Percentiles rank a stretch among this genome's conserved stretches.
phyloP scores from a whole-genome alignment of 164 flowering plant genomes.

The Houttuynia cordata region DNA sequence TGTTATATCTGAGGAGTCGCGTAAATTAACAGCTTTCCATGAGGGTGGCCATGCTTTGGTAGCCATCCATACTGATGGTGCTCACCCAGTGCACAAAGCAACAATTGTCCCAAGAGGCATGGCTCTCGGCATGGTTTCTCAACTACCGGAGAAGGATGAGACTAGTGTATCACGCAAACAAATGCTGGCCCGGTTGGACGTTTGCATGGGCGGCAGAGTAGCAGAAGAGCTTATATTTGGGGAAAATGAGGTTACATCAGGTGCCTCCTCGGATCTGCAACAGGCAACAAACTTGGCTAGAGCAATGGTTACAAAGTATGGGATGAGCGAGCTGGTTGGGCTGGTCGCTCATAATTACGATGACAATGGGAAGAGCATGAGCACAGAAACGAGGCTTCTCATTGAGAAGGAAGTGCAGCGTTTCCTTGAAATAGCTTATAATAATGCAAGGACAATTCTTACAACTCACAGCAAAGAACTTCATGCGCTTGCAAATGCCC shows the following conservation, averaged over 20 bases:
- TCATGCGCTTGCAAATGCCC: slow-evolving; percentile 81
- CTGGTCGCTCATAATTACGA: slow-evolving; percentile 70
- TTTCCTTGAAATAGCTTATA: slow-evolving; percentile 63
- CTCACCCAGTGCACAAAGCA: slow-evolving; percentile 88
- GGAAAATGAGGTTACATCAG: slow-evolving; percentile 76
- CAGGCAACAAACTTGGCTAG: slow-evolving; percentile 73
- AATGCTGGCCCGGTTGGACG: slow-evolving; percentile 92
- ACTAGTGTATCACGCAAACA: slow-evolving; percentile 74
- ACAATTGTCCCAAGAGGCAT: slow-evolving; percentile 88
- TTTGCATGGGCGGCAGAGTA: slow-evolving; percentile 94
- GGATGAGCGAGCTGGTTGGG: slow-evolving; percentile 90
- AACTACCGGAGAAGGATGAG: slow-evolving; percentile 74
- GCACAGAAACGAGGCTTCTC: slow-evolving; percentile 80
- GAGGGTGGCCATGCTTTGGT: slow-evolving; percentile 98
- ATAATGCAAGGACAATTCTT: slow-evolving; percentile 80
- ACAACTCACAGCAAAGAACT: slow-evolving; percentile 61
- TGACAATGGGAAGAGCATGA: slow-evolving; percentile 83
- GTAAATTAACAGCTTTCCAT: slow-evolving; percentile 80
- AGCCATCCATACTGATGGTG: slow-evolving; percentile 93
- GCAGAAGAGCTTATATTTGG: slow-evolving; percentile 97
- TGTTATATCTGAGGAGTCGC: slow-evolving; percentile 79
- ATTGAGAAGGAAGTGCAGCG: slow-evolving; percentile 65
- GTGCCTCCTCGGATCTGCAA: slow-evolving; percentile 69
- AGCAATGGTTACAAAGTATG: slow-evolving; percentile 84
- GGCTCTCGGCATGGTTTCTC: slow-evolving; percentile 88